These are phyloP conservation scores for Zalaria sp. DNA, from an alignment of 2,329 filamentous ascomycete species.

Conservation along the genomic window DNA sequence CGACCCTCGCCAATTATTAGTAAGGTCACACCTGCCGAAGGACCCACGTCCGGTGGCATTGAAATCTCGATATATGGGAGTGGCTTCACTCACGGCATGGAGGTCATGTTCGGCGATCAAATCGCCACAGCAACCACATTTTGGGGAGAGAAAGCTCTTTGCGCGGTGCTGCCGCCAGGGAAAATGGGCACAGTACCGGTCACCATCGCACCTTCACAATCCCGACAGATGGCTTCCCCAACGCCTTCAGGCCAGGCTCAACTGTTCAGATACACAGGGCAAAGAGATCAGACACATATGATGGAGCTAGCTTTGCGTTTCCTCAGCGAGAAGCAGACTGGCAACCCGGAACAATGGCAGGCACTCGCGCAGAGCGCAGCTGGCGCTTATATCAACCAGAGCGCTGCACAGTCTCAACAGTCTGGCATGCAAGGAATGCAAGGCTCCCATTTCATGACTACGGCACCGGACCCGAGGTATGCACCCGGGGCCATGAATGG, in stretches of 20 bases:
- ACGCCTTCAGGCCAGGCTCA: conserved; percentile 16
- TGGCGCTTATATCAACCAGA: conserved; percentile 8
- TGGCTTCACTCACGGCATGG: conserved; percentile 63
- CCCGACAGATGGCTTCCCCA: conserved; percentile 3
- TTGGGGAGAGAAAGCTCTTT: conserved; percentile 67
- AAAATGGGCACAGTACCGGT: conserved; percentile 57
- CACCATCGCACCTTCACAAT: conserved; percentile 32
- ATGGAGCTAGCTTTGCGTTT: conserved; percentile 43
- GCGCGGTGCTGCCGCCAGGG: conserved; percentile 64
- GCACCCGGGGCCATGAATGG: not conserved
- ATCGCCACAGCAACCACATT: conserved; percentile 60
- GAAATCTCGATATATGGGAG: conserved; percentile 77
- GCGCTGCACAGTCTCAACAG: not conserved
- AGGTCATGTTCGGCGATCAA: conserved; percentile 70
- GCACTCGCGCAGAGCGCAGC: conserved; percentile 13
- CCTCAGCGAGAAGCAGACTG: conserved; percentile 19
- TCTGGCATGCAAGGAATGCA: conserved; percentile 1
- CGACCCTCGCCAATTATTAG: conserved; percentile 49
- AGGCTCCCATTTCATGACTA: not conserved
- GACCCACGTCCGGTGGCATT: conserved; percentile 68
- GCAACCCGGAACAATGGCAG: conserved; percentile 16
- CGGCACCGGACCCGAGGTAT: not conserved
- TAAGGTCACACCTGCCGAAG: conserved; percentile 71
- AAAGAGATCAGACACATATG: conserved; percentile 46
- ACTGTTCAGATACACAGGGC: conserved; percentile 56